Evolutionary conservation across 805 yeast species (phyloP).

Genomic region (Peterozyma xylosa): DNA sequence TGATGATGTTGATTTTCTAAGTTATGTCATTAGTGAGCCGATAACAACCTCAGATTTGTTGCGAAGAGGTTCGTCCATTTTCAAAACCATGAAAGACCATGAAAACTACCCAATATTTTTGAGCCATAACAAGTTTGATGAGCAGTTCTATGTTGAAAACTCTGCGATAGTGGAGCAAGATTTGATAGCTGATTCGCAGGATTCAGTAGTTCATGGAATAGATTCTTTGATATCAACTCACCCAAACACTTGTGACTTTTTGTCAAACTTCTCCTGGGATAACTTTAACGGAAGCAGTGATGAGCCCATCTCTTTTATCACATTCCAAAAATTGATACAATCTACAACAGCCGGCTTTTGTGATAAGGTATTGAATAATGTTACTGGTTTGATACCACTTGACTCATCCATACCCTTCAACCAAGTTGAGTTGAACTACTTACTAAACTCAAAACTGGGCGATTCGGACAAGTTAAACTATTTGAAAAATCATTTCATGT

Average conservation of each 20-base stretch:
- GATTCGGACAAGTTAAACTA: conserved; percentile 17
- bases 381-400: conserved; percentile 39
- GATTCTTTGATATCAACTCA: conserved; percentile 32
- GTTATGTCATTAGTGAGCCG: conserved; percentile 27
- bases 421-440: conserved; percentile 37
- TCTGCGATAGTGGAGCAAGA: conserved; percentile 51
- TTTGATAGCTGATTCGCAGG: conserved; percentile 50
- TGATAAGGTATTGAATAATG: conserved; percentile 17
- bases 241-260: conserved; percentile 27
- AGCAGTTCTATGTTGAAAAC: conserved; percentile 26
- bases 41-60: conserved; percentile 18
- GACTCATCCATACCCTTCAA: conserved; percentile 31
- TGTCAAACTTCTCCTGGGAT: conserved; percentile 10
- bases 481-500: conserved; percentile 26
- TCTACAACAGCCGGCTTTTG: conserved; percentile 13
- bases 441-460: conserved; percentile 23
- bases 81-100: conserved; percentile 15
- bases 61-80: conserved; percentile 16
- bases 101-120: conserved; percentile 24
- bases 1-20: neutral
- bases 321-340: conserved; percentile 10
- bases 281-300: neutral
- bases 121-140: conserved; percentile 21
- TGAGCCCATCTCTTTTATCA: conserved; percentile 9
- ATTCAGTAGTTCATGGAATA: conserved; percentile 62